Conservation (phyloP, 2,329 filamentous ascomycete genomes). For the Botrytis medusae region DNA sequence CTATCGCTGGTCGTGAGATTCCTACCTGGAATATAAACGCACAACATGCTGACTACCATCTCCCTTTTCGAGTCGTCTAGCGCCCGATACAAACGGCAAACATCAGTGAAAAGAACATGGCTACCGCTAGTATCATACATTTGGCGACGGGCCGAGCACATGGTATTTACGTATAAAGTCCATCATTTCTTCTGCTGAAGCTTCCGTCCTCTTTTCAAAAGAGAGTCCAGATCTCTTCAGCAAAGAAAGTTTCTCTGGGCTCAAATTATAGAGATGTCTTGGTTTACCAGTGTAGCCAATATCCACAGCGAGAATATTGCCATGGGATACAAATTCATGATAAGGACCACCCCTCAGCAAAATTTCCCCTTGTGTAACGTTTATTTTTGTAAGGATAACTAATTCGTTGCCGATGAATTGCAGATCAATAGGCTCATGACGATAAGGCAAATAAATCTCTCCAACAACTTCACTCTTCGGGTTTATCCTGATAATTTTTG, state of each 20-base stretch:
- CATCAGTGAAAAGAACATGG: neutral
- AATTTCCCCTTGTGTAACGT: rapidly evolving
- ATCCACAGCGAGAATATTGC: neutral
- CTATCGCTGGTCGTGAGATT: neutral
- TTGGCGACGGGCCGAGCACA: rapidly evolving
- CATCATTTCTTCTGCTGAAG: no score
- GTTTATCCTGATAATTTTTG: neutral
- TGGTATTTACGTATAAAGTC: no score
- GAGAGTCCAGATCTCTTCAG: neutral
- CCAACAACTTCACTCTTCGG: neutral
- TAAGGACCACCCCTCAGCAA: neutral
- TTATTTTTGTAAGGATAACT: neutral
- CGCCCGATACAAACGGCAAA: neutral
- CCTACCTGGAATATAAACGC: neutral
- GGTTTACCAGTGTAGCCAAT: neutral
- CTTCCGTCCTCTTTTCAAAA: neutral
- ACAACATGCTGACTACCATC: neutral
- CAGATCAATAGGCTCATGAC: neutral
- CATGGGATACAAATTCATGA: neutral
- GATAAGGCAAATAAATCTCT: neutral
- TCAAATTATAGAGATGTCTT: neutral
- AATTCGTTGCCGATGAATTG: neutral
- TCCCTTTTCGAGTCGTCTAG: neutral
- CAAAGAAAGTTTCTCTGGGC: neutral
- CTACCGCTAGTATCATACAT: neutral